These are phyloP conservation scores for Myochromella boudieri DNA, from an alignment of 768 basidiomycete species.

Conservation along the genomic window DNA sequence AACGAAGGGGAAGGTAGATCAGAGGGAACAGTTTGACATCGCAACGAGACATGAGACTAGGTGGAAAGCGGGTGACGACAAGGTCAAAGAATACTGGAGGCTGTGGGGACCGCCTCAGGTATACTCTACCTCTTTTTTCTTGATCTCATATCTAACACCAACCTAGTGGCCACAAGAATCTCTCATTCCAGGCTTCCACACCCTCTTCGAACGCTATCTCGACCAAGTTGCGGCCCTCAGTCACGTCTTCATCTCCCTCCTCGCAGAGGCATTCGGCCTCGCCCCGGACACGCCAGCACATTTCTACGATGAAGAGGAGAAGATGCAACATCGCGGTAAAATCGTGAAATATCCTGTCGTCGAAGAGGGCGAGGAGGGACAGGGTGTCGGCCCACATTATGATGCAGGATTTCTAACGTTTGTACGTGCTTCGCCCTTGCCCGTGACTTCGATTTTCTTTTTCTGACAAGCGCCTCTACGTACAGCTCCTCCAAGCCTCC, in stretches of 20 bases:
- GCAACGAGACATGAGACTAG: slow-evolving; percentile 62
- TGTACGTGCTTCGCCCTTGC: slow-evolving; percentile 39
- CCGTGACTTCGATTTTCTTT: neutral
- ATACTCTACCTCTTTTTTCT: neutral
- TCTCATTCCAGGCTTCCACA: slow-evolving; percentile 69
- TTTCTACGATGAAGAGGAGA: slow-evolving; percentile 60
- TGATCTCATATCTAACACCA: neutral
- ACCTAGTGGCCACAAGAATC: slow-evolving; percentile 75
- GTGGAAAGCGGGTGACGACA: slow-evolving; percentile 58
- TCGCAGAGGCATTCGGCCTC: slow-evolving; percentile 72
- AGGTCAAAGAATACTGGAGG: slow-evolving; percentile 60
- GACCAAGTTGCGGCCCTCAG: slow-evolving; percentile 58
- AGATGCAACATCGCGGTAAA: slow-evolving; percentile 77
- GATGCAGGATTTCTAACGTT: slow-evolving; percentile 84
- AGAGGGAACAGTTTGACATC: slow-evolving; percentile 81
- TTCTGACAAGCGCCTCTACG: neutral
- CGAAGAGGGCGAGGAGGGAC: slow-evolving; percentile 44
- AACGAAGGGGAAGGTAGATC: slow-evolving; percentile 72
- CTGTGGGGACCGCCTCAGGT: slow-evolving; percentile 81
- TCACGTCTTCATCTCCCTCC: slow-evolving; percentile 56
- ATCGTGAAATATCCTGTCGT: slow-evolving; percentile 75
- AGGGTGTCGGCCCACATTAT: slow-evolving; percentile 86
- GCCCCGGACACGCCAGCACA: no score
- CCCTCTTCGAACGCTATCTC: slow-evolving; percentile 56
- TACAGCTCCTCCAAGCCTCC: slow-evolving; percentile 77